Percentiles rank a stretch among this genome's conserved stretches.
Evolutionary conservation across 2,329 filamentous ascomycete genomes (phyloP).

Genomic region (Venturiaceae sp.): DNA sequence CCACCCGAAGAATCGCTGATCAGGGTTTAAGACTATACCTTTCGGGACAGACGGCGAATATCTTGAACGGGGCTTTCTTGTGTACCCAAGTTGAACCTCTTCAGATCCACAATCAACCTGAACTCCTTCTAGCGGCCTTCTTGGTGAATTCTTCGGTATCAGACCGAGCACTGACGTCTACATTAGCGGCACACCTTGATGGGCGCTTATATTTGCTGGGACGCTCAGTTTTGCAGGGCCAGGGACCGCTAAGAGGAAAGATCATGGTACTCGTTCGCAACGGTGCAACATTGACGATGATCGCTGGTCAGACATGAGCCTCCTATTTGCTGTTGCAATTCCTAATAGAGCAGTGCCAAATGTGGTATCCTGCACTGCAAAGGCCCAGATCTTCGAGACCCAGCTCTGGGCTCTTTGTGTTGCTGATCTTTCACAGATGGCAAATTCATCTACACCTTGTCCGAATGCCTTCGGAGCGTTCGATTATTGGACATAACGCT

Average conservation of each 20-base stretch:
- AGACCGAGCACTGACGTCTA: background rate
- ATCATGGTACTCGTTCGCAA: background rate
- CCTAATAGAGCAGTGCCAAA: background rate
- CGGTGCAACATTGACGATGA: background rate
- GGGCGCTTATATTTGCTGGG: background rate
- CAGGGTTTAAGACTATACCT: background rate
- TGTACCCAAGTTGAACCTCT: too few species aligned
- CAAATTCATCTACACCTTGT: background rate
- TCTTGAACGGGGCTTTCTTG: background rate
- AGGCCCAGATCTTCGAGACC: background rate
- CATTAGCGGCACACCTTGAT: background rate
- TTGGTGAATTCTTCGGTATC: background rate
- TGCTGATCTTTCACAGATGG: background rate
- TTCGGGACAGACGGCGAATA: background rate
- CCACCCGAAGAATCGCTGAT: background rate
- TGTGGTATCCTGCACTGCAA: background rate
- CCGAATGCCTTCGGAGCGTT: background rate
- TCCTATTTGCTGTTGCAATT: background rate
- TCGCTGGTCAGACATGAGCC: background rate
- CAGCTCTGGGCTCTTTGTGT: background rate
- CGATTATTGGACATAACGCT: too few species aligned
- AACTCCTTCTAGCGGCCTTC: background rate
- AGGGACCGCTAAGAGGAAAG: background rate
- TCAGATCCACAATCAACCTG: background rate
- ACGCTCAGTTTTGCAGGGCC: background rate